phyloP scores from a whole-genome alignment of 2,329 filamentous ascomycete genomes.

The Microdochium trichocladiopsis region DNA sequence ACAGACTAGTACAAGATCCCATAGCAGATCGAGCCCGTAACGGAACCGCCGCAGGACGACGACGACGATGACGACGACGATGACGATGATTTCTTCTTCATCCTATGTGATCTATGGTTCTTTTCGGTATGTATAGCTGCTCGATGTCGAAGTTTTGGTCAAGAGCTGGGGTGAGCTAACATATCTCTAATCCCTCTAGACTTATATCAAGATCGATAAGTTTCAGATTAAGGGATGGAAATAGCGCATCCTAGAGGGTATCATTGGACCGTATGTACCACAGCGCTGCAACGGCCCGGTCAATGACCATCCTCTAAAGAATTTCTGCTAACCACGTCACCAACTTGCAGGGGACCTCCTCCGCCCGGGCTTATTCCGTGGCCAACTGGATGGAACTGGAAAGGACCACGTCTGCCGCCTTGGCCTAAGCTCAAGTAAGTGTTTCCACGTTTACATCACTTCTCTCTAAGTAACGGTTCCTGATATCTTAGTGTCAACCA shows the following conservation, averaged over 20 bases:
- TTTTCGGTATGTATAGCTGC: neutral
- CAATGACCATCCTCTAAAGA: neutral
- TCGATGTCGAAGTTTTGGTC: neutral
- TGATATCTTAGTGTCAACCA: neutral
- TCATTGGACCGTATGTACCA: neutral
- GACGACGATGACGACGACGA: neutral
- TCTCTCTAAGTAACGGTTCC: neutral
- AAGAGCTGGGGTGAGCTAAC: too few species aligned
- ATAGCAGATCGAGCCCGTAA: neutral
- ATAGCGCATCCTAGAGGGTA: neutral
- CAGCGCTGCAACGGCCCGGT: too few species aligned
- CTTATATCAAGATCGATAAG: neutral
- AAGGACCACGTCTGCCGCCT: neutral
- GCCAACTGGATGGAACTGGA: neutral
- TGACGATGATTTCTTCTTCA: too few species aligned
- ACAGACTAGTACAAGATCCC: neutral
- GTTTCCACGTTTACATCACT: too few species aligned
- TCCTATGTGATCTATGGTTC: neutral
- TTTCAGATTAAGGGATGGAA: neutral
- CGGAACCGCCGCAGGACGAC: neutral
- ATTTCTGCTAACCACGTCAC: neutral
- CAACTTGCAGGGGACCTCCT: neutral
- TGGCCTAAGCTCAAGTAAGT: neutral
- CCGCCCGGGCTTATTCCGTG: neutral
- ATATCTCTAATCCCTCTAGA: too few species aligned